Conservation (phyloP, 768 basidiomycete species). For the Porphyrellus cyaneotinctus region DNA sequence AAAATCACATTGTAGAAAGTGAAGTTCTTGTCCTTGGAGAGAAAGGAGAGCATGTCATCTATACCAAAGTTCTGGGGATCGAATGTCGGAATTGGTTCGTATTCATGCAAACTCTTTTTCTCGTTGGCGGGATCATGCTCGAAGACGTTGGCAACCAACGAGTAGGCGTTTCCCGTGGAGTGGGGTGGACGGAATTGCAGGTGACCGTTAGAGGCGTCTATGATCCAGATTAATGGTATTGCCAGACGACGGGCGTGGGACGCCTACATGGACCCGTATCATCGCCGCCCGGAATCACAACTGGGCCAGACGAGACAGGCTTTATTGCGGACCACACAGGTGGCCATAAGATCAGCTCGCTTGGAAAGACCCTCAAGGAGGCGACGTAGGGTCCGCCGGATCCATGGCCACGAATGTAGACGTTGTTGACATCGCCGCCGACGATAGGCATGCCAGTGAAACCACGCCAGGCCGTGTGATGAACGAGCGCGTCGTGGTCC, state of each 20-base stretch:
- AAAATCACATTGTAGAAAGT: slow-evolving; percentile 7
- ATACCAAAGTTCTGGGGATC: neutral
- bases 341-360: slow-evolving; percentile 7
- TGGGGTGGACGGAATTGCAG: slow-evolving; percentile 9
- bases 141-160: slow-evolving; percentile 9
- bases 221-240: neutral
- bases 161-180: neutral
- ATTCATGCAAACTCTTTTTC: neutral
- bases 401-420: slow-evolving; percentile 6
- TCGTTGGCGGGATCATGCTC: neutral
- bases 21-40: neutral
- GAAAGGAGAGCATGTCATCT: slow-evolving; percentile 1
- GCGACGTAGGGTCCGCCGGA: neutral
- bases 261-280: neutral
- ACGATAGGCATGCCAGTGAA: slow-evolving; percentile 6
- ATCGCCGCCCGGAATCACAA: neutral
- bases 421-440: slow-evolving; percentile 2
- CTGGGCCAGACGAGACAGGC: neutral
- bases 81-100: neutral
- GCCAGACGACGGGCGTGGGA: neutral
- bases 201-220: neutral
- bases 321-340: neutral
- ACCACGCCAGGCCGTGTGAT: neutral
- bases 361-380: slow-evolving; percentile 3
- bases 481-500: neutral